Evolutionary conservation across 352 stramenopile genomes (phyloP).

Genomic region (Phytophthora multivora): DNA sequence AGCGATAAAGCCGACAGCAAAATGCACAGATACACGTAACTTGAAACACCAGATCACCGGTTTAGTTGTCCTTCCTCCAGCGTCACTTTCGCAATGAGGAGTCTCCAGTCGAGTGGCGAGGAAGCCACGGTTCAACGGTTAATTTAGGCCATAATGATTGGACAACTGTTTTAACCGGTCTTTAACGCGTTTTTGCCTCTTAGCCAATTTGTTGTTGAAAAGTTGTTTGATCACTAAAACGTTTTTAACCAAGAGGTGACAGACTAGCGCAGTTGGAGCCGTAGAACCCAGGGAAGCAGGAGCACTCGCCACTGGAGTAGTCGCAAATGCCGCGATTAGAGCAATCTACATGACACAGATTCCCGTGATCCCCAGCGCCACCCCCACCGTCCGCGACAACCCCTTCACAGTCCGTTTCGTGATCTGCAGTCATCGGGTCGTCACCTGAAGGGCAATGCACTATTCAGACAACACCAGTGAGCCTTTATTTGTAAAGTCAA

Average conservation of each 20-base stretch:
- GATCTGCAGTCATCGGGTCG: slow-evolving; percentile 75
- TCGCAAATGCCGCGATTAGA: slow-evolving; percentile 81
- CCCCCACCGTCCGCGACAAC: slow-evolving; percentile 44
- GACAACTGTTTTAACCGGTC: slow-evolving; percentile 27
- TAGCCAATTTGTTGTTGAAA: too few species aligned
- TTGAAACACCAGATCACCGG: neutral
- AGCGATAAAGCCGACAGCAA: slow-evolving; percentile 34
- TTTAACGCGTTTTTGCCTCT: slow-evolving; percentile 4
- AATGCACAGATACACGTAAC: neutral
- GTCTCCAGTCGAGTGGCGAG: slow-evolving; percentile 22
- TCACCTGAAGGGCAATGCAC: slow-evolving; percentile 87
- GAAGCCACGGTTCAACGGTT: slow-evolving; percentile 30
- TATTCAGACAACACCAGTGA: slow-evolving; percentile 15
- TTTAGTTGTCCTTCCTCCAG: neutral
- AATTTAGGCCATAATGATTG: slow-evolving; percentile 20
- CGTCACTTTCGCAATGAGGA: slow-evolving; percentile 20
- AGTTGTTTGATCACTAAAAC: too few species aligned
- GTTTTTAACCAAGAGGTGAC: slow-evolving; percentile 42
- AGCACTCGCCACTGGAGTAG: slow-evolving; percentile 64
- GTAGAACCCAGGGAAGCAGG: slow-evolving; percentile 78
- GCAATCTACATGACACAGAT: slow-evolving; percentile 80
- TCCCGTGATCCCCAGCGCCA: slow-evolving; percentile 45
- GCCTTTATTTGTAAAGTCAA: neutral
- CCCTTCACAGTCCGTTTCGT: slow-evolving; percentile 88
- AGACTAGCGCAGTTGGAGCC: slow-evolving; percentile 80